These are phyloP conservation scores for Lachancea fermentati DNA, from an alignment of 805 yeast genomes.

Conservation along the genomic window DNA sequence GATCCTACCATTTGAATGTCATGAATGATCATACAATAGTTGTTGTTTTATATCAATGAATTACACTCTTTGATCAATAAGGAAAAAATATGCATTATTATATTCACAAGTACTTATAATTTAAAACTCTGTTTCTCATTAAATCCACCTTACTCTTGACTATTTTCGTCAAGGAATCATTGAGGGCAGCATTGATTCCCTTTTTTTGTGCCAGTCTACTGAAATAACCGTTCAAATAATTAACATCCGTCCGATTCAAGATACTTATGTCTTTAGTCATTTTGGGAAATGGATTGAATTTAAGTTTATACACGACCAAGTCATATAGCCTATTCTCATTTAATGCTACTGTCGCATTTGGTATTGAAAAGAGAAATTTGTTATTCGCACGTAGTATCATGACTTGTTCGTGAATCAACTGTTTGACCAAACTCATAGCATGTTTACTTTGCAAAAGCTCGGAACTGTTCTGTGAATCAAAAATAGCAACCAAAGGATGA, in stretches of 20 bases:
- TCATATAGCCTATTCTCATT: constrained; percentile 32
- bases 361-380: constrained; percentile 17
- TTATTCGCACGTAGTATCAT: constrained; percentile 14
- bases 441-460: constrained; percentile 17
- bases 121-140: constrained; percentile 16
- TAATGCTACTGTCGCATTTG: constrained; percentile 24
- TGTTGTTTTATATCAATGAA: no score
- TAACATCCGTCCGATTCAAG: constrained; percentile 52
- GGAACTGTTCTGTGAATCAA: constrained; percentile 17
- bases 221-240: constrained; percentile 64
- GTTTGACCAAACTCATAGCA: constrained; percentile 8
- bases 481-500: constrained; percentile 23
- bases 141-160: constrained; percentile 34
- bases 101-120: constrained; percentile 19
- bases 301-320: constrained; percentile 31
- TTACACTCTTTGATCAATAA: not conserved
- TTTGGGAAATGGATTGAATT: constrained; percentile 39
- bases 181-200: constrained; percentile 41
- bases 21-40: no score
- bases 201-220: constrained; percentile 42
- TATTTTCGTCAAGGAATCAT: constrained; percentile 41
- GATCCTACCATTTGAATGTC: no score
- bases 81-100: not conserved
- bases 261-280: constrained; percentile 16
- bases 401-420: constrained; percentile 23